Conservation (phyloP, 192 early-diverging fungal species). For the Coemansia sp. region DNA sequence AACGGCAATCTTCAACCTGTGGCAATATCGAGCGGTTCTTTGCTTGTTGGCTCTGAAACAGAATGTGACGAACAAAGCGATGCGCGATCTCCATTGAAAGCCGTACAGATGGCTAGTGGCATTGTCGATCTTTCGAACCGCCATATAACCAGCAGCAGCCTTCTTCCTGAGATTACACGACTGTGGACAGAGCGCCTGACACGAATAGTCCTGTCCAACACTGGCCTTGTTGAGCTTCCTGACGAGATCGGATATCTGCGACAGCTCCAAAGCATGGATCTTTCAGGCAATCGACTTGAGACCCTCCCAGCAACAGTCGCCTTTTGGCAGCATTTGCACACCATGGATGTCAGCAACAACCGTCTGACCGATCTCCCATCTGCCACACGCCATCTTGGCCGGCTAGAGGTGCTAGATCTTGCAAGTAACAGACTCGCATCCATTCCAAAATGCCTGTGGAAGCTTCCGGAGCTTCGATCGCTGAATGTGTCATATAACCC, state of each 20-base stretch:
- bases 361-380: conserved; percentile 18
- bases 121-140: conserved; percentile 25
- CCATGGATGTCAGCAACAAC: conserved; percentile 21
- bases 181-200: conserved; percentile 21
- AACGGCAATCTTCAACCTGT: neutral
- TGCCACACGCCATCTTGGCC: conserved; percentile 28
- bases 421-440: conserved; percentile 16
- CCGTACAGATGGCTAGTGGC: neutral
- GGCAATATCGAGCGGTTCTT: neutral
- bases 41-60: neutral
- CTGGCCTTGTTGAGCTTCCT: conserved; percentile 23
- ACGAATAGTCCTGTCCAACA: conserved; percentile 22
- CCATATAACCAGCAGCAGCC: neutral
- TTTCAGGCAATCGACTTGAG: conserved; percentile 28
- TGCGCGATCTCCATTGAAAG: neutral
- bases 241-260: conserved; percentile 40
- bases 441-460: conserved; percentile 26
- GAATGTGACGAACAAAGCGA: neutral
- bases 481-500: conserved; percentile 37
- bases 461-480: conserved; percentile 7
- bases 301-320: conserved; percentile 27
- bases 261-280: conserved; percentile 29
- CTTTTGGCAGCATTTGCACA: conserved; percentile 28
- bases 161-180: conserved; percentile 20
- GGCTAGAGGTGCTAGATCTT: conserved; percentile 16